Conservation (phyloP, 768 basidiomycete species). For the Kwoniella pini region DNA sequence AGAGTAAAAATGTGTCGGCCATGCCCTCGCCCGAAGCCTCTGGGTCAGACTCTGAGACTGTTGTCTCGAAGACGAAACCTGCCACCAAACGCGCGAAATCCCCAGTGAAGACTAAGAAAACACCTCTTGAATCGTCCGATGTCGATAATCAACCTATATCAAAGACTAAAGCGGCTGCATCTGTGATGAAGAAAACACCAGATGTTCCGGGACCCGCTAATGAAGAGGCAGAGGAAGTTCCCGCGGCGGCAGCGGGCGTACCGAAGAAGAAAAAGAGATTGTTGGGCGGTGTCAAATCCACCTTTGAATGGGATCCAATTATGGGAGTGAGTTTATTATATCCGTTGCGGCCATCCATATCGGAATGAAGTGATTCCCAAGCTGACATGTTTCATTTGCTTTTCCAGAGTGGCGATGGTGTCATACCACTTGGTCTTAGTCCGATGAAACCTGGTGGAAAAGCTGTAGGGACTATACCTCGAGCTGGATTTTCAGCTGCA, state of each 20-base stretch:
- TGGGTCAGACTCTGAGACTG: conserved; percentile 15
- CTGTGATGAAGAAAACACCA: too few species aligned
- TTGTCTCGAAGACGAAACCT: conserved; percentile 2
- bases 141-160: conserved; percentile 9
- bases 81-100: conserved; percentile 14
- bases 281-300: conserved; percentile 32
- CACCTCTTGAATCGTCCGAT: conserved; percentile 14
- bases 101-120: conserved; percentile 22
- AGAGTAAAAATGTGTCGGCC: conserved; percentile 1
- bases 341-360: too few species aligned
- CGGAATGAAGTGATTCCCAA: too few species aligned
- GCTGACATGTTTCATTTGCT: too few species aligned
- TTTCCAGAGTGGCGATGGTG: conserved; percentile 42
- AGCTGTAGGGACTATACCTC: conserved; percentile 36
- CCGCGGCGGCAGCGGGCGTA: neutral
- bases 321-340: conserved; percentile 36
- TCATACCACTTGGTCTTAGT: conserved; percentile 40
- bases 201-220: too few species aligned
- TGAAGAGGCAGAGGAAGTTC: conserved; percentile 15
- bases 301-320: conserved; percentile 47
- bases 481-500: conserved; percentile 32
- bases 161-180: conserved; percentile 6
- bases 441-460: conserved; percentile 33
- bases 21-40: neutral
- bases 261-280: conserved; percentile 51